Evolutionary conservation across 2,329 filamentous ascomycete species (phyloP), one percentile per base, ranked within the genome.

Genomic region (Epichloe gansuensis): DNA sequence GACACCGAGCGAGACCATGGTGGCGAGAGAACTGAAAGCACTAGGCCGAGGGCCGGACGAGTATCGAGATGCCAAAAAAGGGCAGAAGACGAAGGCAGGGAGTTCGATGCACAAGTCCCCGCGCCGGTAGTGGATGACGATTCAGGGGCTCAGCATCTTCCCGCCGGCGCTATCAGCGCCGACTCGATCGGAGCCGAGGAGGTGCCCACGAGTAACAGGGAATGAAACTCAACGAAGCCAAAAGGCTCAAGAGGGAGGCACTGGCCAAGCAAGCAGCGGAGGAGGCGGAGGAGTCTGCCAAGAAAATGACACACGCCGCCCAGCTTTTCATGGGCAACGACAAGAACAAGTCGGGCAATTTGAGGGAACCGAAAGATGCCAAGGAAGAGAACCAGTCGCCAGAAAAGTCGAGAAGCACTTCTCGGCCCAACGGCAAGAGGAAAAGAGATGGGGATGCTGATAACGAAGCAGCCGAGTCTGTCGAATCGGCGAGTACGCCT

Each of bases 1-100:
- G 88, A 83, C 81, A 3, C 88, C 88, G 0, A 91, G 86, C 57
- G 85, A 88, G 60, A 91, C 88, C 0, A 93, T 93, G 88, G 87
- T 91, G 57, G 80, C 85, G 15, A 76, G 87, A 34, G 87, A 91
- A 67, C 77, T 93, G 1, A 86, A 86, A 64, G 74, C 75, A 21
- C 75, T 88, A 17, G 83, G 83, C 1, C 82, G 88, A 45, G 82
- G 82, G 3, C 74, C 80, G 15, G 81, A 83, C 50, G 78, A 78
- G 6, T 85, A 78, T 60, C 74, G 71, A 44, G 74, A 74, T 45
- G 83, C 83, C 6, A 82, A 82, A 68, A 76, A 60, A 75, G 78
- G 61, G 85, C 83, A 1, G 80, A 86, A 57, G 80, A 78, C 21
- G 76, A 82, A 45, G 87, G 86, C 3, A 74, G 75, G 58, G 70